Percentiles rank a stretch among this genome's conserved stretches.
Evolutionary conservation across 1,284 basidiomycete genomes (phyloP).

Genomic region (Abortiporus biennis): DNA sequence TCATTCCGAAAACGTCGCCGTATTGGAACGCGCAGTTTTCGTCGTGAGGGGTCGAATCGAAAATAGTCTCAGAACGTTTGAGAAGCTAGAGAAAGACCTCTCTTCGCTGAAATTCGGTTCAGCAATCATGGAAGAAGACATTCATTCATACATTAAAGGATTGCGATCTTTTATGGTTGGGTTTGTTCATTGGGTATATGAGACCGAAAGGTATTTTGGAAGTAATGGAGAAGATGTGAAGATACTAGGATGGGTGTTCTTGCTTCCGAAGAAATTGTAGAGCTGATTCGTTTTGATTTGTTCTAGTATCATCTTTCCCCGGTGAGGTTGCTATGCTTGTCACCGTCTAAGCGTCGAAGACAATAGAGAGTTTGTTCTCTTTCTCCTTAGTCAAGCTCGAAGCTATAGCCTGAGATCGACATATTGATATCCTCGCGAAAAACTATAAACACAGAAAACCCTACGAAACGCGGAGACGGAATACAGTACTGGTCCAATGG

Average conservation of each 20-base stretch:
- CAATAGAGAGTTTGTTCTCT: no score
- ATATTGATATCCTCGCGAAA: no score
- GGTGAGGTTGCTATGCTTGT: no score
- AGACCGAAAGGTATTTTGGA: constrained; percentile 52
- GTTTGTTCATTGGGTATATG: constrained; percentile 52
- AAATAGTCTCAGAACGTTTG: no score
- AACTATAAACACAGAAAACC: no score
- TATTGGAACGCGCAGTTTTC: constrained; percentile 43
- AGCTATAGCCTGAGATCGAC: no score
- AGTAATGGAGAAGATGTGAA: constrained; percentile 50
- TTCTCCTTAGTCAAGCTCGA: no score
- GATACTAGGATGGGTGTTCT: constrained; percentile 59
- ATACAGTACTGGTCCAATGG: constrained; percentile 11
- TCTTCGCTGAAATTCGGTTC: constrained; percentile 9
- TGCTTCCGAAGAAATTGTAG: constrained; percentile 22
- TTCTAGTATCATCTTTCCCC: no score
- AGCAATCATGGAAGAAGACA: constrained; percentile 22
- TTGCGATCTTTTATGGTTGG: constrained; percentile 48
- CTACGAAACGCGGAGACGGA: background rate
- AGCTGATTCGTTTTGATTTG: no score
- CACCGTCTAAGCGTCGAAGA: no score
- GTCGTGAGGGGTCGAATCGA: constrained; percentile 35
- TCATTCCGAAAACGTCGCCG: constrained; percentile 30
- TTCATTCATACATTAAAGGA: constrained; percentile 36
- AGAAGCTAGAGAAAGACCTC: constrained; percentile 26